These are phyloP conservation scores for Strobilomyces echinocephalus DNA, from an alignment of 768 basidiomycete genomes.

Conservation along the genomic window DNA sequence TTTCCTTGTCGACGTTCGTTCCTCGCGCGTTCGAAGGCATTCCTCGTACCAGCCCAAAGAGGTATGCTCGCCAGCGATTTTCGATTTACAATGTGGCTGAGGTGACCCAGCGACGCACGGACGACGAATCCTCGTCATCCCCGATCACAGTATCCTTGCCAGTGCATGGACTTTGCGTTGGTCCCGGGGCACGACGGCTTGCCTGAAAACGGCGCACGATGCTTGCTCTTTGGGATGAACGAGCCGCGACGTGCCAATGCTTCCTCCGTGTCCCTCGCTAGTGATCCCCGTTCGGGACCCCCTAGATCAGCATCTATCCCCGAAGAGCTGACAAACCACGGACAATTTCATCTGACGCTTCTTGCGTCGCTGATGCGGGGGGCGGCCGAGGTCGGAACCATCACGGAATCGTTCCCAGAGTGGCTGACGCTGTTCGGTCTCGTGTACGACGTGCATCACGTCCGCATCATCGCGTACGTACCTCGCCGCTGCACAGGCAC, in stretches of 20 bases:
- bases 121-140: not conserved
- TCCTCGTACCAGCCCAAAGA: slow-evolving; percentile 13
- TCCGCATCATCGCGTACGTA: slow-evolving; percentile 21
- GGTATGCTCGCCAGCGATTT: slow-evolving; percentile 8
- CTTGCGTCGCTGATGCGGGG: slow-evolving; percentile 8
- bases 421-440: slow-evolving; percentile 26
- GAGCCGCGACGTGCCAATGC: not conserved
- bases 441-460: slow-evolving; percentile 12
- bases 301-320: slow-evolving; percentile 4
- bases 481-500: slow-evolving; percentile 7
- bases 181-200: not conserved
- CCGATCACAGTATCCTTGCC: not conserved
- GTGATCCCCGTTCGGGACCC: not conserved
- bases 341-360: slow-evolving; percentile 8
- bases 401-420: slow-evolving; percentile 16
- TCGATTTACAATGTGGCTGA: not conserved
- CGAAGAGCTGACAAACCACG: slow-evolving; percentile 9
- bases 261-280: not conserved
- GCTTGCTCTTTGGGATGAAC: slow-evolving; percentile 19
- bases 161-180: slow-evolving; percentile 14
- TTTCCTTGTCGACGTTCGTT: slow-evolving; percentile 4
- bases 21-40: slow-evolving; percentile 15
- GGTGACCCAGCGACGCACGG: slow-evolving; percentile 5
- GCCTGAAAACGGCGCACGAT: not conserved
- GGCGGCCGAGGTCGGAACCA: not conserved